Base-by-base conservation (phyloP, 2,329 filamentous ascomycete genomes). In the Trichoderma atroviride region DNA sequence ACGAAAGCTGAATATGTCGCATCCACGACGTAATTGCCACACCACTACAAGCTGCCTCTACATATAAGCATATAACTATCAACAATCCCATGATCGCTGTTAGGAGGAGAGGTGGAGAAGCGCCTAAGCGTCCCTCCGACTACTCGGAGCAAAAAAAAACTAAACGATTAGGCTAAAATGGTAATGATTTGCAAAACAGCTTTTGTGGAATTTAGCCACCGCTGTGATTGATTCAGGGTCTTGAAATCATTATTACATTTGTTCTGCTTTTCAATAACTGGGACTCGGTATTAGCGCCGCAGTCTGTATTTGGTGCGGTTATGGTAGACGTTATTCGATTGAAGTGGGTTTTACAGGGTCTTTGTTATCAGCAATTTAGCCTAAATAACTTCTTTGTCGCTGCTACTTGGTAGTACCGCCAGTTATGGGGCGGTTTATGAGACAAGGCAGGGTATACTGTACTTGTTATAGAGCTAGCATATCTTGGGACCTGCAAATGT, bases 131-230 rank as follows among this genome's bases (percentile, higher is more conserved):
- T 29, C 19, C 24, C 52, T 55, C 52, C 52, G 27, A 55, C 5
- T 29, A 55, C 52, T 55, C 52, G 52, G 52, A 55, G 27, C 52
- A 55, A 29, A 55, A 29, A 29, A 55, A 29, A 16, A 22, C 47
- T 50, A 50, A 27, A 56, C 31, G 22, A 58, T 58, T 58, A 58
- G 55, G 55, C 55, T 58, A 58, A 58, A 58, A 11, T 37, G 35
- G 55, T 37, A 58, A 58, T 22, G 55, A 58, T 58, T 58, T 58
- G 27, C 55, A 33, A 33, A 33, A 37, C 27, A 58, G 29, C n/a
- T 37, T n/a, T n/a, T 14, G 31, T 58, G 31, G 55, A 24, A 37
- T 37, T 58, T 58, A 58, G n/a, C 55, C 55, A 58, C 55, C 5
- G 31, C 55, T 37, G 10, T 13, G 35, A 7, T 31, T 58, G 31